Evolutionary conservation across 2,329 filamentous ascomycete species (phyloP).

Genomic region (Talaromyces amestolkiae): DNA sequence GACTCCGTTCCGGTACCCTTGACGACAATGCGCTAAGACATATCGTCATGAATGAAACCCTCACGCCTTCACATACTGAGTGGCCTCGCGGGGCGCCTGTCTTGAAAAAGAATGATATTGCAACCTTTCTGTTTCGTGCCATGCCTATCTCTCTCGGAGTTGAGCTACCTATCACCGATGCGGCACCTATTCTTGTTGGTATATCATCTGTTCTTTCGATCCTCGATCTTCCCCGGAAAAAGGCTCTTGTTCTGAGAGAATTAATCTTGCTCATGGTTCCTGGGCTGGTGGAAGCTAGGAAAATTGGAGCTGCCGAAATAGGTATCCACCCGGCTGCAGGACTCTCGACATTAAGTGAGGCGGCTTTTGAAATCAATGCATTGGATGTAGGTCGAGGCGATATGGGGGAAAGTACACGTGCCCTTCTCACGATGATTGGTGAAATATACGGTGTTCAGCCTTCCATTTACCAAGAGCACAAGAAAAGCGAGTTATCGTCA

Average conservation of each 20-base stretch:
- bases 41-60: constrained; percentile 55
- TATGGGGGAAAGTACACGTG: constrained; percentile 42
- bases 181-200: constrained; percentile 75
- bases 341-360: constrained; percentile 66
- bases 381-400: constrained; percentile 42
- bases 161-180: constrained; percentile 69
- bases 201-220: constrained; percentile 81
- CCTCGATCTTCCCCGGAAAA: constrained; percentile 80
- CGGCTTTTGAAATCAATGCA: constrained; percentile 46
- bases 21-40: constrained; percentile 55
- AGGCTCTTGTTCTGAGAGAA: constrained; percentile 84
- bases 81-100: constrained; percentile 41
- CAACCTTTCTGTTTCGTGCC: constrained; percentile 64
- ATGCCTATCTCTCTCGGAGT: constrained; percentile 62
- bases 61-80: constrained; percentile 36
- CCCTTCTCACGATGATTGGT: constrained; percentile 38
- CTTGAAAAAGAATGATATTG: constrained; percentile 61
- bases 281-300: constrained; percentile 84
- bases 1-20: constrained; percentile 51
- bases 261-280: constrained; percentile 78
- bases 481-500: constrained; percentile 28
- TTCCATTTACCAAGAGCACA: constrained; percentile 35
- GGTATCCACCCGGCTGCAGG: constrained; percentile 93
- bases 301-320: constrained; percentile 89
- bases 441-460: constrained; percentile 43